Evolutionary conservation across 106 monocot species (phyloP), one percentile per base, ranked within the genome.

Genomic region (Dendrobium officinale): DNA sequence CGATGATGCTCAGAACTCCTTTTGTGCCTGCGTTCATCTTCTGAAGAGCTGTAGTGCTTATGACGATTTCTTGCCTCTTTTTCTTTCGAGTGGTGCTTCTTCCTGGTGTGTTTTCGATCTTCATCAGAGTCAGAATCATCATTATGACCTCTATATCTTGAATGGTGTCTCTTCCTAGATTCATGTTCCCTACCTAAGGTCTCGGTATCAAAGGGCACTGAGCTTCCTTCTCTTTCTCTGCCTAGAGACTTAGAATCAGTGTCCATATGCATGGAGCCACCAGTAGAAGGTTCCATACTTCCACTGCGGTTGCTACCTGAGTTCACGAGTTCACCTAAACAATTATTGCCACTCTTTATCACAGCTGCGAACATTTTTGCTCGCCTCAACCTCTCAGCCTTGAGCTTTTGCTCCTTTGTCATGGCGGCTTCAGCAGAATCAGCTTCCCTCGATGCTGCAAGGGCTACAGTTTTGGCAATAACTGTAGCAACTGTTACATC

Each of bases 321-420:
- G 42, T 77, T 72, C 20, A 79, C 77, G 55, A 77, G 75, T 55
- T 90, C 80, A 16, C n/a, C 29, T 49, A 79, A 18, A n/a, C 40
- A 76, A 4, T 78, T 56, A 16, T 41, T 64, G 37, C 88, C 85
- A 64, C 79, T 87, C 84, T 94, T 94, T 27, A 97, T 91, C 88
- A 97, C 83, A 19, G 90, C 85, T 8, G 92, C 86, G 87, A 97
- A 92, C 86, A 94, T 83, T 76, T 97, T 97, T 2, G 97, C 97
- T 9, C 90, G 85, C 67, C 88, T 94, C 51, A 97, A 86, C 84
- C 97, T 89, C 84, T 97, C 97, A 5, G 92, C 92, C 75, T 97
- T 97, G 81, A 88, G 86, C 83, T 94, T 94, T 78, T 97, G 94
- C 64, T 97, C 94, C 77, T 87, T 93, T 1, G 92, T 91, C 9